Evolutionary conservation across 2,329 filamentous ascomycete genomes (phyloP).

Genomic region (Periconia sp.): DNA sequence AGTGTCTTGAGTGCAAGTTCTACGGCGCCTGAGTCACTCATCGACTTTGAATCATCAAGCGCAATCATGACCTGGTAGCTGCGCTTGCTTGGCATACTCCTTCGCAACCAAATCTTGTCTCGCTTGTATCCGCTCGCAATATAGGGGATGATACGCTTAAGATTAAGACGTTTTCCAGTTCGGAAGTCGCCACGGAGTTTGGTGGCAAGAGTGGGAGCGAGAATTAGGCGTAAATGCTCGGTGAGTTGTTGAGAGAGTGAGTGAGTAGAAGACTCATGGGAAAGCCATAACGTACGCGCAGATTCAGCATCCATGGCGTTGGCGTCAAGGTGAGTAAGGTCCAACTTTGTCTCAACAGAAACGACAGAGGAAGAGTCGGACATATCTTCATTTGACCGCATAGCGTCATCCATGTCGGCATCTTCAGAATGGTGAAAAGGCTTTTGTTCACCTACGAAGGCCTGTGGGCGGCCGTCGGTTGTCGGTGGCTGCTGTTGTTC

Average conservation of each 20-base stretch:
- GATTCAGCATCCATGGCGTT: slow-evolving; percentile 55
- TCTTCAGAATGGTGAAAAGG: slow-evolving; percentile 36
- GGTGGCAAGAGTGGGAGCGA: slow-evolving; percentile 91
- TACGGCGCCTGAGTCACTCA: slow-evolving; percentile 81
- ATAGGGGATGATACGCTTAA: slow-evolving; percentile 99
- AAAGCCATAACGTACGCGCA: slow-evolving; percentile 79
- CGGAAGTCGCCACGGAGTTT: slow-evolving; percentile 97
- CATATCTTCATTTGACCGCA: slow-evolving; percentile 42
- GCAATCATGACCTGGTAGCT: slow-evolving; percentile 97
- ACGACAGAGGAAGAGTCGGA: slow-evolving; percentile 45
- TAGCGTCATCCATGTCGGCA: slow-evolving; percentile 45
- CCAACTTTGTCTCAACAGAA: slow-evolving; percentile 65
- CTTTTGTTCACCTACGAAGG: slow-evolving; percentile 54
- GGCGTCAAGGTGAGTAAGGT: slow-evolving; percentile 70
- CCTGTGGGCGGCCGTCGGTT: slow-evolving; percentile 46
- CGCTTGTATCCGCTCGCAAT: slow-evolving; percentile 98
- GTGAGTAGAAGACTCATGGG: slow-evolving; percentile 84
- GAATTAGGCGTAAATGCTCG: slow-evolving; percentile 92
- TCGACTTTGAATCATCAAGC: slow-evolving; percentile 92
- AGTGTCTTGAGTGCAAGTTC: slow-evolving; percentile 90
- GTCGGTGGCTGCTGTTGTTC: slow-evolving; percentile 35
- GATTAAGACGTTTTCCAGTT: slow-evolving; percentile 96
- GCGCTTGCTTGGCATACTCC: slow-evolving; percentile 88
- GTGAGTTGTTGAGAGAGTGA: slow-evolving; percentile 87
- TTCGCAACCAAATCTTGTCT: slow-evolving; percentile 99